A percentile compares a stretch with the other conserved stretches of the same genome.
phyloP scores from a whole-genome alignment of 192 early-diverging fungal species.

The Dispira parvispora region DNA sequence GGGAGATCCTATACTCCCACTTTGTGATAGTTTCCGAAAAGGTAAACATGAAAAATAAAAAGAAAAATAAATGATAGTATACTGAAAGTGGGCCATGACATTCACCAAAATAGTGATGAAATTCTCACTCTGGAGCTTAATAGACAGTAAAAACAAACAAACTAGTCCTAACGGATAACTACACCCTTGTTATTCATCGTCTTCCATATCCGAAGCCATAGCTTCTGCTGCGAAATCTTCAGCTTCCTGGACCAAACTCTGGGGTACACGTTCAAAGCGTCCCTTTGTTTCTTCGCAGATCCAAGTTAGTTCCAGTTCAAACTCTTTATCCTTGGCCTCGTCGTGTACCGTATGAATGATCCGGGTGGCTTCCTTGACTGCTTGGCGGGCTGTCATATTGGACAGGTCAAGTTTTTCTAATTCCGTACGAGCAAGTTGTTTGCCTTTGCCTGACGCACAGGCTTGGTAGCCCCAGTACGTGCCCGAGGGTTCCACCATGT shows the following conservation, averaged over 20 bases:
- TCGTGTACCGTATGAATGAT: conserved; percentile 94
- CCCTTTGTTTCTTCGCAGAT: conserved; percentile 65
- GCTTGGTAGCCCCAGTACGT: conserved; percentile 94
- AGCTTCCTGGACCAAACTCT: conserved; percentile 72
- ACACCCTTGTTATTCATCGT: conserved; percentile 16
- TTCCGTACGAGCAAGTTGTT: conserved; percentile 95
- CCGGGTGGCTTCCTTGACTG: conserved; percentile 83
- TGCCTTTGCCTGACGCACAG: conserved; percentile 90
- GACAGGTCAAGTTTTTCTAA: conserved; percentile 89
- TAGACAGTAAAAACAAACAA: too few relatives aligned
- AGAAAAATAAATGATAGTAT: neutral
- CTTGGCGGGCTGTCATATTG: conserved; percentile 63
- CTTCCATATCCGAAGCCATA: conserved; percentile 29
- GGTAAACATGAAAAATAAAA: neutral
- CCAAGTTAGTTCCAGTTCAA: conserved; percentile 98
- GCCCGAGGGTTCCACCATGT: conserved; percentile 95
- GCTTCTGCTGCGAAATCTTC: conserved; percentile 56
- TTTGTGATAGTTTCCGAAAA: too few relatives aligned
- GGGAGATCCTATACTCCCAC: too few relatives aligned
- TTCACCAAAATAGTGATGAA: neutral
- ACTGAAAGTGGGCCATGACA: neutral
- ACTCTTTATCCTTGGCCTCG: conserved; percentile 96
- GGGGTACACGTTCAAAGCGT: conserved; percentile 73
- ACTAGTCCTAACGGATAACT: neutral
- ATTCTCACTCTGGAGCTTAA: neutral